Evolutionary conservation across 2,329 filamentous ascomycete genomes (phyloP).

Genomic region (Fusarium camptoceras): DNA sequence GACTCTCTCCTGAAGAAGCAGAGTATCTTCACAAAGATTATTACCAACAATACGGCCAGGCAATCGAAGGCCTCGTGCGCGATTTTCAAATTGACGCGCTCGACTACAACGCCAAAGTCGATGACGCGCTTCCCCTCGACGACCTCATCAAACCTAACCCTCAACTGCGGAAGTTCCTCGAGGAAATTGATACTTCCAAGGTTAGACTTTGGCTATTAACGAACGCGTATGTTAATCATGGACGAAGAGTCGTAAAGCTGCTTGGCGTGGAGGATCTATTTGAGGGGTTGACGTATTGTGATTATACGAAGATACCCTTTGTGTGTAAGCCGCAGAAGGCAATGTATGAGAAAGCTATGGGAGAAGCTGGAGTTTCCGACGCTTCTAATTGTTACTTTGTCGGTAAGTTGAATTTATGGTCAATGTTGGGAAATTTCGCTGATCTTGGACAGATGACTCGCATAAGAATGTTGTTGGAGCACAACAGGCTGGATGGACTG

Average conservation of each 20-base stretch:
- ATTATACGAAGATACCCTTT: conserved; percentile 79
- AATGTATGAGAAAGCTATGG: conserved; percentile 91
- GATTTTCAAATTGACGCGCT: conserved; percentile 96
- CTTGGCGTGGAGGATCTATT: conserved; percentile 89
- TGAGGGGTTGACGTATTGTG: conserved; percentile 94
- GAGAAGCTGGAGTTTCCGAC: conserved; percentile 76
- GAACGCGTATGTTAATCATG: conserved; percentile 94
- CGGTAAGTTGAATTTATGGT: conserved; percentile 64
- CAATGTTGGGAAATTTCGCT: neutral
- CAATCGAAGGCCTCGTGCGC: conserved; percentile 91
- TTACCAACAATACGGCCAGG: conserved; percentile 95
- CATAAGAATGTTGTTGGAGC: conserved; percentile 82
- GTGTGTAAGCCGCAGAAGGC: conserved; percentile 86
- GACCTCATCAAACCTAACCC: conserved; percentile 83
- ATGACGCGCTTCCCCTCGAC: conserved; percentile 94
- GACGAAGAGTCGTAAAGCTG: conserved; percentile 80
- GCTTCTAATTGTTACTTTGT: conserved; percentile 86
- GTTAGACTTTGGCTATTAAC: conserved; percentile 94
- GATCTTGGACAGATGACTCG: conserved; percentile 77
- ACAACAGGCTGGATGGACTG: conserved; percentile 85
- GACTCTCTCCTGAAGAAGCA: conserved; percentile 79
- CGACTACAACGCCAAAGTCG: conserved; percentile 93
- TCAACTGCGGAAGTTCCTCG: conserved; percentile 77
- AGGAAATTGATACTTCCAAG: conserved; percentile 84
- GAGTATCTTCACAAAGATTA: conserved; percentile 89